A percentile compares a stretch with the other conserved stretches of the same genome.
Conservation (phyloP, 768 basidiomycete genomes). For the Nidularia sp. region DNA sequence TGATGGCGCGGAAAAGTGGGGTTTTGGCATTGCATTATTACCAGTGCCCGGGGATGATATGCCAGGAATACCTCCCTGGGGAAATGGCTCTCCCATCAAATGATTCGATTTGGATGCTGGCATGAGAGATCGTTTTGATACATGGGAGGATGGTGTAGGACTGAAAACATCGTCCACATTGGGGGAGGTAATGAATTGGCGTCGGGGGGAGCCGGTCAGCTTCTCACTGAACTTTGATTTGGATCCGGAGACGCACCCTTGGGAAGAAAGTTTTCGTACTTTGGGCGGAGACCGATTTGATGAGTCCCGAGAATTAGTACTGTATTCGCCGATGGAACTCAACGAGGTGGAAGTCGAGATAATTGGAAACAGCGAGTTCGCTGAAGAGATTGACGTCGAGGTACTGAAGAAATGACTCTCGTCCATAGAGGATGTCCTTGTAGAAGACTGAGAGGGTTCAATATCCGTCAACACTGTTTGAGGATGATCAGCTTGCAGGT, state of each 20-base stretch:
- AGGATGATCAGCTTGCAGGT: background rate
- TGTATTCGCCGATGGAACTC: background rate
- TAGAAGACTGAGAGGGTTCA: background rate
- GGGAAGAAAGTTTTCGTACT: background rate
- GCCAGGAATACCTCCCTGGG: too few relatives aligned
- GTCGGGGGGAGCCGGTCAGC: background rate
- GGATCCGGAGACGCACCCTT: background rate
- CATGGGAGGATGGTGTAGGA: background rate
- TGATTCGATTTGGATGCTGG: background rate
- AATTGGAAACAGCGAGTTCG: background rate
- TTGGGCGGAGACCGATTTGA: background rate
- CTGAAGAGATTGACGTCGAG: background rate
- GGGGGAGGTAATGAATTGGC: background rate
- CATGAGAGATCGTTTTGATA: background rate
- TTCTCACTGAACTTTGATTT: background rate
- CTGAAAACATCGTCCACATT: background rate
- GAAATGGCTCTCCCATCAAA: too few relatives aligned
- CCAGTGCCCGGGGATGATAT: too few relatives aligned
- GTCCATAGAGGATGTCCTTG: background rate
- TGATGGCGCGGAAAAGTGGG: too few relatives aligned
- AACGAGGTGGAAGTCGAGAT: background rate
- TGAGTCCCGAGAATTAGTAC: background rate
- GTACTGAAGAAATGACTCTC: background rate
- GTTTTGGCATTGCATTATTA: too few relatives aligned
- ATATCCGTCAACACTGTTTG: background rate